Percentiles rank a stretch among this genome's conserved stretches.
These are phyloP conservation scores for Massarina eburnea DNA, from an alignment of 2,329 filamentous ascomycete species.

Conservation along the genomic window DNA sequence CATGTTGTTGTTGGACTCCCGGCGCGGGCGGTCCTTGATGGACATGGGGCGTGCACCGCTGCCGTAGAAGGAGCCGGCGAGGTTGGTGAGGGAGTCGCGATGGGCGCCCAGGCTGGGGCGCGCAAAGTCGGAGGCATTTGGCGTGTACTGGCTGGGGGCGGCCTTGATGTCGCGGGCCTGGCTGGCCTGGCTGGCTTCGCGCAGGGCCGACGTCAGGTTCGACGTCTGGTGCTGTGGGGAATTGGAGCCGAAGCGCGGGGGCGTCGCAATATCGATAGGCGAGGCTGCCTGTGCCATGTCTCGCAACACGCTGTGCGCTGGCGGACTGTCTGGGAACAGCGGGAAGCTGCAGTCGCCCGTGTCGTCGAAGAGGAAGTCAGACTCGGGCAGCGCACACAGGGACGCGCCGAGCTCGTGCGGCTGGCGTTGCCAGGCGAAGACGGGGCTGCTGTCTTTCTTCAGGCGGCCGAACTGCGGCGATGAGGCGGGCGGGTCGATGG, in stretches of 20 bases:
- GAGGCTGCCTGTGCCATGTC: slow-evolving; percentile 57
- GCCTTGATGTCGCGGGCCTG: slow-evolving; percentile 32
- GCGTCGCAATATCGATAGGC: slow-evolving; percentile 62
- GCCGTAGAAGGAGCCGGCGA: slow-evolving; percentile 55
- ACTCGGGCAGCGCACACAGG: slow-evolving; percentile 25
- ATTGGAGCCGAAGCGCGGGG: slow-evolving; percentile 57
- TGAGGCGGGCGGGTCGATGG: slow-evolving; percentile 36
- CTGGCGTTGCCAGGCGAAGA: slow-evolving; percentile 51
- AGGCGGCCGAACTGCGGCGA: slow-evolving; percentile 45
- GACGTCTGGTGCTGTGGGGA: slow-evolving; percentile 64
- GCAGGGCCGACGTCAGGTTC: slow-evolving; percentile 63
- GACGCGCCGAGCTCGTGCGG: slow-evolving; percentile 34
- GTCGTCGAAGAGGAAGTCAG: slow-evolving; percentile 45
- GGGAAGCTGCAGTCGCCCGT: slow-evolving; percentile 45
- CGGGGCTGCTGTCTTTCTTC: slow-evolving; percentile 46
- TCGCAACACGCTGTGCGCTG: slow-evolving; percentile 21
- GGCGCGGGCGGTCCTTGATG: slow-evolving; percentile 57
- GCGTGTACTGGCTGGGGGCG: slow-evolving; percentile 48
- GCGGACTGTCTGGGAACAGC: slow-evolving; percentile 40
- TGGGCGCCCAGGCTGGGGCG: slow-evolving; percentile 45
- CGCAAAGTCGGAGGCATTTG: slow-evolving; percentile 30
- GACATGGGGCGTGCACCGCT: slow-evolving; percentile 63
- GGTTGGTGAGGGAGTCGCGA: slow-evolving; percentile 58
- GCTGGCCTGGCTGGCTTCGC: slow-evolving; percentile 48
- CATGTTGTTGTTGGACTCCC: slow-evolving; percentile 62